Evolutionary conservation across 108 stramenopile genomes (phyloP), one percentile per base, ranked within the genome.

Genomic region (Cyclostephanos tholiformis): DNA sequence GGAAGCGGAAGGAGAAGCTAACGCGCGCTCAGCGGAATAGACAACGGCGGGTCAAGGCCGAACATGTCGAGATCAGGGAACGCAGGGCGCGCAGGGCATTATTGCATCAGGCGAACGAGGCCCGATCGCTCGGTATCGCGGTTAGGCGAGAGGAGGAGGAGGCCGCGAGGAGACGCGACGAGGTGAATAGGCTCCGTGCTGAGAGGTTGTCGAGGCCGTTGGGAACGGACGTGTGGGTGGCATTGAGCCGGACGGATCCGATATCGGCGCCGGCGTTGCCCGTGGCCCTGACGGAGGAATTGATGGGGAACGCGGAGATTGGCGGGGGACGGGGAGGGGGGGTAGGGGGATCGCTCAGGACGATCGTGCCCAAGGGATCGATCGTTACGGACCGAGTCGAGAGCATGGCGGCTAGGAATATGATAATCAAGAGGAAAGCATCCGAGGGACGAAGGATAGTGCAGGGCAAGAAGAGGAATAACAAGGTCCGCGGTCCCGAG

Each of bases 11-110:
- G 69, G 89, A 84, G 50, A 95, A 95, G 57, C 66, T 92, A 60
- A 95, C 94, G 23, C 73, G 86, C 43, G 90, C 94, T 2, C 87
- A 95, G 52, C 88, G 94, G 61, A 95, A 95, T 66, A 89, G 86
- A 58, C 90, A 91, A 80, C 90, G 87, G 59, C 83, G 94, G 52
- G 50, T 84, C 49, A 85, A 89, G 38, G 78, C 72, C 3, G 87
- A 87, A 65, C 60, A 80, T 29, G 59, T 59, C 4, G 81, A 77
- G 22, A 63, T 91, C 27, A 65, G 84, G 55, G 67, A 83, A 61
- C 84, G 84, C 5, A 86, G 82, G 51, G 32, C 50, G 11, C 53
- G 67, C 53, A 92, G 90, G 76, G 80, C 85, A 46, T 65, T 90
- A 20, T 55, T 87, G 67, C 79, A 88, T 63, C 70, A 86, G 38